phyloP scores from a whole-genome alignment of 345 rosid species.

The Hibiscus trionum region DNA sequence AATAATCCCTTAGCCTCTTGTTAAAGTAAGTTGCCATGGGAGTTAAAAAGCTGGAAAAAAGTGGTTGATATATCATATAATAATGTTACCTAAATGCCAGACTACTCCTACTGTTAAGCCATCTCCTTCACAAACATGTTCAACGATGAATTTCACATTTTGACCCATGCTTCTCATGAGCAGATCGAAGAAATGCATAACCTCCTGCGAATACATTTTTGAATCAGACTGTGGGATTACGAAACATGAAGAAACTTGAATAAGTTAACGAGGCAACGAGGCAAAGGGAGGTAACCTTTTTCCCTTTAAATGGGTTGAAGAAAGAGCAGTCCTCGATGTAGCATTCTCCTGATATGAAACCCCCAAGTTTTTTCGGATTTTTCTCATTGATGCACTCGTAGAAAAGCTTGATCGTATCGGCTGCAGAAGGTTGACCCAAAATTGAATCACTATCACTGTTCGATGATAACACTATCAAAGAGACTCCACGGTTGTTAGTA shows the following conservation, averaged over 20 bases:
- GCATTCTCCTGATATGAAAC: constrained; percentile 50
- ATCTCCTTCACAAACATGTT: constrained; percentile 54
- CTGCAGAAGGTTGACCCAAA: constrained; percentile 25
- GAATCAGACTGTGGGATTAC: neutral
- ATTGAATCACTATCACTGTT: neutral
- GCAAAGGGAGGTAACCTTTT: constrained; percentile 24
- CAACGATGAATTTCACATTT: constrained; percentile 54
- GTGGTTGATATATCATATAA: neutral
- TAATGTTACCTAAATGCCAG: constrained; percentile 64
- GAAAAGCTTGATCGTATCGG: constrained; percentile 33
- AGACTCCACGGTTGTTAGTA: constrained; percentile 3
- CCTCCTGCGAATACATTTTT: constrained; percentile 38
- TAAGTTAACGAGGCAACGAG: neutral
- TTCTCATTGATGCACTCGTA: constrained; percentile 55
- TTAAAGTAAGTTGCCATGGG: neutral
- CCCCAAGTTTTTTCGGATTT: constrained; percentile 31
- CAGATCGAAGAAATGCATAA: constrained; percentile 43
- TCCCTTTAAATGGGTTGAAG: constrained; percentile 53
- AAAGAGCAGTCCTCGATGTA: constrained; percentile 64
- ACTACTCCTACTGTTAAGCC: constrained; percentile 45
- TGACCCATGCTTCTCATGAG: constrained; percentile 58
- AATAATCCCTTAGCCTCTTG: neutral
- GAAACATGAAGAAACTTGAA: neutral
- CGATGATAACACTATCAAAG: constrained; percentile 17
- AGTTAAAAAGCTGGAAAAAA: too few relatives aligned